These are phyloP conservation scores for Microcyclospora pomicola DNA, from an alignment of 2,329 filamentous ascomycete genomes.

Conservation along the genomic window DNA sequence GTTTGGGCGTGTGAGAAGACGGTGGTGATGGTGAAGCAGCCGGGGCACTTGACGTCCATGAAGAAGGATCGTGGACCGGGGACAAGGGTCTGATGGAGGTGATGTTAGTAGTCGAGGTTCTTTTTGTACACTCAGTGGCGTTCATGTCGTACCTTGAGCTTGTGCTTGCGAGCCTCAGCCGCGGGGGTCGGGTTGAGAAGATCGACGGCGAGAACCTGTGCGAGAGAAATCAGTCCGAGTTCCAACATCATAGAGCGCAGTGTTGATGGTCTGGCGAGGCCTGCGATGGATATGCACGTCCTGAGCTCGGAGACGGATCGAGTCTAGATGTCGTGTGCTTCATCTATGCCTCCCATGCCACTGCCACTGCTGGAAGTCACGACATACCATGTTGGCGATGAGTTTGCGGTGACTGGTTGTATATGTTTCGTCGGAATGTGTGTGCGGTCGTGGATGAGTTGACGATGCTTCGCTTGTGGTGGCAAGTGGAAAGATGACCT, in stretches of 20 bases:
- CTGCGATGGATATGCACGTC: too few relatives aligned
- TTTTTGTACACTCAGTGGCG: slow-evolving; percentile 1
- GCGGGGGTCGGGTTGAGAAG: slow-evolving; percentile 97
- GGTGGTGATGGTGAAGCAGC: slow-evolving; percentile 99
- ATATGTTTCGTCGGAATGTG: background rate
- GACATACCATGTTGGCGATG: slow-evolving; percentile 20
- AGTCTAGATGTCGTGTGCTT: slow-evolving; percentile 14
- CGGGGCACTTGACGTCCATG: slow-evolving; percentile 99
- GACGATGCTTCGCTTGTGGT: slow-evolving; percentile 6
- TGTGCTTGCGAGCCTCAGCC: slow-evolving; percentile 99
- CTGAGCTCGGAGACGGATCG: too few relatives aligned
- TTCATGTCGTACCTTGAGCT: slow-evolving; percentile 77
- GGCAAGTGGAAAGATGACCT: background rate
- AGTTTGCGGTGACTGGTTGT: slow-evolving; percentile 2
- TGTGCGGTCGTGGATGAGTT: slow-evolving; percentile 1
- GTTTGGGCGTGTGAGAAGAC: slow-evolving; percentile 99
- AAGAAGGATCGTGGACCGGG: slow-evolving; percentile 97
- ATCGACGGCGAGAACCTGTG: slow-evolving; percentile 98
- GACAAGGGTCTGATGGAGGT: slow-evolving; percentile 46
- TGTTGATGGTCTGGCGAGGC: too few relatives aligned
- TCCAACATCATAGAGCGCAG: too few relatives aligned
- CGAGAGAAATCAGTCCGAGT: background rate
- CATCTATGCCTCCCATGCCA: slow-evolving; percentile 6
- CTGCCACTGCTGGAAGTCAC: slow-evolving; percentile 1
- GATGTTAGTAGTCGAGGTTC: slow-evolving; percentile 3